Evolutionary conservation across 2,329 filamentous ascomycete species (phyloP), one percentile per base, ranked within the genome.

Genomic region (Colletotrichum brevisporum): DNA sequence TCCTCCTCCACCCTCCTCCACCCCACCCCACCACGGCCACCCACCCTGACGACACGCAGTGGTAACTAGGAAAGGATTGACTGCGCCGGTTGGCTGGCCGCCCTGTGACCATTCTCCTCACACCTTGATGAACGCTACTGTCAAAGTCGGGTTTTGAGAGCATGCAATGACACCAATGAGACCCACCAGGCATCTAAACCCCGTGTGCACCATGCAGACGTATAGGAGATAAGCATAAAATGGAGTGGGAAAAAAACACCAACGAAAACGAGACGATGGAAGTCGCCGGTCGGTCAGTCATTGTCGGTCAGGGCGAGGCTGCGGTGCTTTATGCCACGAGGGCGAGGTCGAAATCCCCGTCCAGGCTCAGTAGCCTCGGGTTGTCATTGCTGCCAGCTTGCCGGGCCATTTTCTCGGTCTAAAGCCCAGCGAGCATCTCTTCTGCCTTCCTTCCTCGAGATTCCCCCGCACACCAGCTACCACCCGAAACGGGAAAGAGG

Each of bases 41-140:
- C 59, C 50, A 62, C 59, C 54, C 53, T 52, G 53, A 65, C 60
- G 48, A 64, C 65, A 65, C 48, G 18, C 39, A 24, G 48, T 36
- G 63, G 41, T 51, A 26, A 45, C 31, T 36, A 8, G 10, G 31
- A 10, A 36, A 10, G 31, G 31, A 36, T 10, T 36, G 31, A 36
- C 9, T 12, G 31, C 31, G 10, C 48, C 48, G 47, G 24, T 16
- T 45, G 50, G 9, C 18, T 24, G 41, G 48, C 58, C 39, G 12
- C 47, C 47, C 18, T 50, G 47, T 43, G 13, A n/a, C 41, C 16
- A 5, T 15, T 12, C 41, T 43, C 6, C 41, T 43, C 16, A 53
- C 43, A 67, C 57, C 63, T 67, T 67, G 63, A 52, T 67, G 63
- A 52, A 67, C 57, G 43, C 51, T 62, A 51, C 55, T 16, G 6